These are phyloP conservation scores for Teunomyces funiuensis DNA, from an alignment of 805 yeast species.

Conservation along the genomic window DNA sequence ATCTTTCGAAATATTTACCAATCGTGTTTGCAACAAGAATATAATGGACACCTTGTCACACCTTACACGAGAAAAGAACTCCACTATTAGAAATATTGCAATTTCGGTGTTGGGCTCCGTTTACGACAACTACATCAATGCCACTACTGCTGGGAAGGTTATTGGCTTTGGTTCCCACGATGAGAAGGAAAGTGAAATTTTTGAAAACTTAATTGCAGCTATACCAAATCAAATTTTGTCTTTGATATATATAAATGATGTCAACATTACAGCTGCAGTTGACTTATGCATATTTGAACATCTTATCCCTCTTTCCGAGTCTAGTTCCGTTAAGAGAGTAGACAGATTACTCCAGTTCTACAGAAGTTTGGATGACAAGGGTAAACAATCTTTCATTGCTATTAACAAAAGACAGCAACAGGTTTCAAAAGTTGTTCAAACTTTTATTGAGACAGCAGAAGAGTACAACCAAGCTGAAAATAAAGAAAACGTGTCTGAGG, in stretches of 20 bases:
- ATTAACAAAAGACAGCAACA: constrained; percentile 68
- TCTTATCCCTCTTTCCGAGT: constrained; percentile 53
- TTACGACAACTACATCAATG: constrained; percentile 47
- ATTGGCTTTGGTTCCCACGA: constrained; percentile 31
- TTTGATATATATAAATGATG: constrained; percentile 72
- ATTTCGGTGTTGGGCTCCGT: constrained; percentile 54
- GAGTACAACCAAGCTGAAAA: constrained; percentile 26
- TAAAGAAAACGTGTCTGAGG: constrained; percentile 10
- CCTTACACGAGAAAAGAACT: constrained; percentile 68
- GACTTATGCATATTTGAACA: constrained; percentile 62
- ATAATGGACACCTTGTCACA: constrained; percentile 57
- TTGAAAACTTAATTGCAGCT: constrained; percentile 36
- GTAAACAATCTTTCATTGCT: constrained; percentile 66
- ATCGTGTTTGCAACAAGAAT: constrained; percentile 45
- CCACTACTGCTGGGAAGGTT: constrained; percentile 13
- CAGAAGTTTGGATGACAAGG: constrained; percentile 51
- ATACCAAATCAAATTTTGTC: constrained; percentile 69
- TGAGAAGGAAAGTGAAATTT: constrained; percentile 21
- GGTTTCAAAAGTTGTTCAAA: constrained; percentile 49
- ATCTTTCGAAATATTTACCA: constrained; percentile 46
- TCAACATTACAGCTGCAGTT: constrained; percentile 60
- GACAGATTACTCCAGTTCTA: constrained; percentile 52
- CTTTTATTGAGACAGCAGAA: constrained; percentile 52
- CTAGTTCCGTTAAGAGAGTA: constrained; percentile 47
- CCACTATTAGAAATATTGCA: constrained; percentile 60